phyloP scores from a whole-genome alignment of 192 early-diverging fungal species.

The Tieghemiomyces parasiticus region DNA sequence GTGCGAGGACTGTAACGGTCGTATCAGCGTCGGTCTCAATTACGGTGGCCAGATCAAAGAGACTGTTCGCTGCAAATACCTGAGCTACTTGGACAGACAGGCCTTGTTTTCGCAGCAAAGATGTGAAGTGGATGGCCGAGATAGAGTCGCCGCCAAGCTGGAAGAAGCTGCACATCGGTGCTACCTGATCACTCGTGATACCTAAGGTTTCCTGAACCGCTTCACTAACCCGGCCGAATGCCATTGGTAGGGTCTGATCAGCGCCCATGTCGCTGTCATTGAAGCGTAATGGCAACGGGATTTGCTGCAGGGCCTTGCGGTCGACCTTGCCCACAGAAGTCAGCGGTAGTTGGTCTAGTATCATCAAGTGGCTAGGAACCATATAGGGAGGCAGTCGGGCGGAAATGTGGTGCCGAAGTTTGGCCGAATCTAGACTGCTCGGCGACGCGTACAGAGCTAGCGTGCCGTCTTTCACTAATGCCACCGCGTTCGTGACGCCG shows the following conservation, averaged over 20 bases:
- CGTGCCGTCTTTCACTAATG: constrained; percentile 2
- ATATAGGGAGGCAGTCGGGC: constrained; percentile 2
- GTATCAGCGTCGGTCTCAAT: too few species aligned
- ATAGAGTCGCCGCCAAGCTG: constrained; percentile 3
- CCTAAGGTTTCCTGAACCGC: neutral
- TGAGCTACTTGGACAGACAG: too few species aligned
- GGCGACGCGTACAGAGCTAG: constrained; percentile 3
- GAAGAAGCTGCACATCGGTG: neutral
- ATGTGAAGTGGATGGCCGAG: neutral
- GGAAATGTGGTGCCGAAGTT: neutral
- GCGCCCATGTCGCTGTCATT: neutral
- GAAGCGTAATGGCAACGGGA: neutral
- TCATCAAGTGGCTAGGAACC: neutral
- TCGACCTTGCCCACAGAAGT: neutral
- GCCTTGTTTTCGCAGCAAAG: too few species aligned
- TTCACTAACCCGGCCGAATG: neutral
- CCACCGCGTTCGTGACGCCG: neutral
- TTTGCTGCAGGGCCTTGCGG: neutral
- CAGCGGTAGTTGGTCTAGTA: neutral
- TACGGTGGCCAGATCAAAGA: too few species aligned
- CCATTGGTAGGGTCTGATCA: neutral
- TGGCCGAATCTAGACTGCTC: too few species aligned
- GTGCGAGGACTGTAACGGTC: too few species aligned
- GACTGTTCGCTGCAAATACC: too few species aligned
- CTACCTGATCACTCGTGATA: neutral